phyloP scores from a whole-genome alignment of 2,329 filamentous ascomycete species.

The Cladosporium sp. region DNA sequence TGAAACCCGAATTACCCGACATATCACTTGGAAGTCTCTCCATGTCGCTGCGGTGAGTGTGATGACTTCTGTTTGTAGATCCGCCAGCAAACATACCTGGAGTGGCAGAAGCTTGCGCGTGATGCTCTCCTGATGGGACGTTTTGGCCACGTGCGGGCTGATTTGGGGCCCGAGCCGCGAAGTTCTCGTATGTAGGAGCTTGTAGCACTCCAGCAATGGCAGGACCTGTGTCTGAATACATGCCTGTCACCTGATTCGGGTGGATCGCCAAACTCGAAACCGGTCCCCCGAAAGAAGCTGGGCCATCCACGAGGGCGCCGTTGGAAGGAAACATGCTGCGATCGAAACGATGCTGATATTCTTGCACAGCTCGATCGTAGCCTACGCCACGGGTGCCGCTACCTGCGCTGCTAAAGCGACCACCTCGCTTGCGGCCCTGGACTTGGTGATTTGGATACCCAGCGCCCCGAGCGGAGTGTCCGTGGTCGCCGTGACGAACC shows the following conservation, averaged over 20 bases:
- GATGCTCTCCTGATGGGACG: background rate
- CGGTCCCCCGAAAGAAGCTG: background rate
- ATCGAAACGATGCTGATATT: background rate
- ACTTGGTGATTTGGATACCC: background rate
- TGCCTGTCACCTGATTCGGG: background rate
- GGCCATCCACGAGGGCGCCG: background rate
- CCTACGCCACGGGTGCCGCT: background rate
- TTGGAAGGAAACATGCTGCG: background rate
- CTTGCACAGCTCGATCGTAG: background rate
- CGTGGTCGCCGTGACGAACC: background rate
- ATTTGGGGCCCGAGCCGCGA: background rate
- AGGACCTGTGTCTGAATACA: background rate
- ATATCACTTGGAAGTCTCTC: background rate
- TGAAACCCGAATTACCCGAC: background rate
- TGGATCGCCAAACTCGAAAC: background rate
- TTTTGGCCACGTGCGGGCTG: background rate
- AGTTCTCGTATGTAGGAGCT: background rate
- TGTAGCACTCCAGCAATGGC: background rate
- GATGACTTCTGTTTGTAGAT: background rate
- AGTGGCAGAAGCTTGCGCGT: background rate
- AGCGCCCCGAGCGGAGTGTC: background rate
- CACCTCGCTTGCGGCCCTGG: slow-evolving; percentile 8
- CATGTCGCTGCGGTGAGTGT: background rate
- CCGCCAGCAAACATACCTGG: background rate
- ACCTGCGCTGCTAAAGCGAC: background rate